Evolutionary conservation across 495 filamentous ascomycete species (phyloP).

Genomic region (Hypoxylon crocopeplum): DNA sequence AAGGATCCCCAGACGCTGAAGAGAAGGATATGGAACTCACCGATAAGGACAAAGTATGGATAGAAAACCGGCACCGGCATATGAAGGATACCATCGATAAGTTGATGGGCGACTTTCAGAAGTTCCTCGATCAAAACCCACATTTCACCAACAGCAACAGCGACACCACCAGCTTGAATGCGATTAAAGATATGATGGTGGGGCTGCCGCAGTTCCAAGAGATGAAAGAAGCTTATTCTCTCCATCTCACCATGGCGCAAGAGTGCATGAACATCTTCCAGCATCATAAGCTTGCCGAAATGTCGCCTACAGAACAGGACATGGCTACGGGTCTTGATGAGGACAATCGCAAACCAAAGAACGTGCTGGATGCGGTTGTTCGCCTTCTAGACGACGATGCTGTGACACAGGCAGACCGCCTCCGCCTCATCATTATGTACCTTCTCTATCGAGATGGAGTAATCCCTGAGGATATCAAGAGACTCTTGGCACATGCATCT

Average conservation of each 20-base stretch:
- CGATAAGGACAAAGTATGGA: conserved; percentile 92
- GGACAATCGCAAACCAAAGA: conserved; percentile 88
- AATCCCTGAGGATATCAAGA: conserved; percentile 80
- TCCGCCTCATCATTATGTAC: conserved; percentile 85
- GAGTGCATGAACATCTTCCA: conserved; percentile 95
- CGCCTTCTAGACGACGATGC: conserved; percentile 83
- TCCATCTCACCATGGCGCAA: conserved; percentile 97
- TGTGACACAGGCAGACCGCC: conserved; percentile 71
- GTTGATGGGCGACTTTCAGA: conserved; percentile 89
- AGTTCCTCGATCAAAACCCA: conserved; percentile 90
- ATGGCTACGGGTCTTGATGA: conserved; percentile 93
- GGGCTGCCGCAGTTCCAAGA: conserved; percentile 93
- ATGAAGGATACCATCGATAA: conserved; percentile 98
- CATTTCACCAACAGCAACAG: conserved; percentile 80
- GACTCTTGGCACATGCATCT: conserved; percentile 83
- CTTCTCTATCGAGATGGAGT: conserved; percentile 89
- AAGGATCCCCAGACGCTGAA: conserved; percentile 69
- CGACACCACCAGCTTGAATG: conserved; percentile 78
- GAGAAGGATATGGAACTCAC: conserved; percentile 88
- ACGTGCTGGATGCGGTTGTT: conserved; percentile 82
- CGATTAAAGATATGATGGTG: conserved; percentile 96
- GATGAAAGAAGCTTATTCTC: conserved; percentile 91
- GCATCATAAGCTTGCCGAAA: conserved; percentile 79
- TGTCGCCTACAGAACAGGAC: conserved; percentile 83
- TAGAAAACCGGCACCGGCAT: conserved; percentile 88